A percentile compares a stretch with the other conserved stretches of the same genome.
Conservation (phyloP, 1,139 yeast genomes). For the Blastobotrys raffinosifermentans region DNA sequence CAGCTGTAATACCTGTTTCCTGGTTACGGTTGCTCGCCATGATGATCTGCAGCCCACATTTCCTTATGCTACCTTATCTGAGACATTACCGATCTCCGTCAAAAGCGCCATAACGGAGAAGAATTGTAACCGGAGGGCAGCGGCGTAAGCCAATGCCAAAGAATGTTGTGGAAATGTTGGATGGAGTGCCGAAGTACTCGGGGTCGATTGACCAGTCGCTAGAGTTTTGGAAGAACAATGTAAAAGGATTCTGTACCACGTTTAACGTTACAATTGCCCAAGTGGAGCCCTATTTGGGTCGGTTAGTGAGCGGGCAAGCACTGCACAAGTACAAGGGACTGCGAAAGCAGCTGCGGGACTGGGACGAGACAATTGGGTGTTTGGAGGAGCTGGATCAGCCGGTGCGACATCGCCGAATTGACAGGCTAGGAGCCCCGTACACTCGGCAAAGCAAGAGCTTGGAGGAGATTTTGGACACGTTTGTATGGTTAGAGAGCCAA, state of each 20-base stretch:
- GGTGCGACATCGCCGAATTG: too few relatives aligned
- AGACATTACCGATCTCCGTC: too few relatives aligned
- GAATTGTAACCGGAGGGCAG: too few relatives aligned
- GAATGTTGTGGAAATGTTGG: conserved; percentile 2
- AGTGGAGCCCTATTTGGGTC: conserved; percentile 7
- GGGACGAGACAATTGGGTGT: conserved; percentile 7
- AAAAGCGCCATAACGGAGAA: too few relatives aligned
- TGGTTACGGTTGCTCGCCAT: too few relatives aligned
- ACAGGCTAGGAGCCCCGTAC: too few relatives aligned
- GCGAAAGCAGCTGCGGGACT: conserved; percentile 3
- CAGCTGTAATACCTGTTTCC: too few relatives aligned
- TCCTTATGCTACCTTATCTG: too few relatives aligned
- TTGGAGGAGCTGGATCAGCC: conserved; percentile 15
- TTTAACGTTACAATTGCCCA: conserved; percentile 5
- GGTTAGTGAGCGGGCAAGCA: conserved; percentile 6
- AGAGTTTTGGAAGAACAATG: conserved; percentile 7
- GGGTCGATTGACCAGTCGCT: conserved; percentile 6
- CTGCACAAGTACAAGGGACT: conserved; percentile 3
- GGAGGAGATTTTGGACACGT: conserved; percentile 9
- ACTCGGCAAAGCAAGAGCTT: too few relatives aligned
- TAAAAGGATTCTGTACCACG: conserved; percentile 7
- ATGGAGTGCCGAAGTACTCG: conserved; percentile 6
- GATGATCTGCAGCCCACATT: too few relatives aligned
- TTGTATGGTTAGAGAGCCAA: conserved; percentile 15
- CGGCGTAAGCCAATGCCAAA: too few relatives aligned